These are phyloP conservation scores for Periconia digitata DNA, from an alignment of 2,329 filamentous ascomycete species.

Conservation along the genomic window DNA sequence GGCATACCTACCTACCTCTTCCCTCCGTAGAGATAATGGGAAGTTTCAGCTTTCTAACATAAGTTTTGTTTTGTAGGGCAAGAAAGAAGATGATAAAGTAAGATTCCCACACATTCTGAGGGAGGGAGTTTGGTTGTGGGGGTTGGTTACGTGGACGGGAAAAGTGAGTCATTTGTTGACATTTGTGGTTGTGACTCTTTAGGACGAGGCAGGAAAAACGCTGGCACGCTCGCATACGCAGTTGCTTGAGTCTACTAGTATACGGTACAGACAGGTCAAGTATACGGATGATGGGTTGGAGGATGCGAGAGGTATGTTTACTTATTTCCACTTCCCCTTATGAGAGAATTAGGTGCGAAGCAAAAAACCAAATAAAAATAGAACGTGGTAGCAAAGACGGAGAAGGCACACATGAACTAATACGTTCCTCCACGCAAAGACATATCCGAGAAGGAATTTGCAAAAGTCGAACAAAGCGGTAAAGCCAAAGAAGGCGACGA, in stretches of 20 bases:
- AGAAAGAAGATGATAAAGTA: constrained; percentile 3
- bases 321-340: too few species aligned
- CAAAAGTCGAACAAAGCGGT: constrained; percentile 1
- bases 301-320: background rate
- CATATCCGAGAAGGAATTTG: constrained; percentile 7
- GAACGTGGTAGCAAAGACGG: background rate
- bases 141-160: too few species aligned
- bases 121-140: too few species aligned
- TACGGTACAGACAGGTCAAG: constrained; percentile 6
- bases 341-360: too few species aligned
- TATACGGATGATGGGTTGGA: constrained; percentile 7
- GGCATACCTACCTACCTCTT: background rate
- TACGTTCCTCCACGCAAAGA: background rate
- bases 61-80: background rate
- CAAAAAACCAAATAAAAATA: too few species aligned
- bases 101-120: too few species aligned
- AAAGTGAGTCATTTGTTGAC: background rate
- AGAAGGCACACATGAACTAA: background rate
- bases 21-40: background rate
- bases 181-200: background rate
- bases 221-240: background rate
- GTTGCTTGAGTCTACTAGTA: constrained; percentile 1
- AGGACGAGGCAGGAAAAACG: background rate
- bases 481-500: constrained; percentile 5
- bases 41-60: too few species aligned